Evolutionary conservation across 371 early-diverging fungal species (phyloP), one percentile per base, ranked within the genome.

Genomic region (Cokeromyces recurvatus): DNA sequence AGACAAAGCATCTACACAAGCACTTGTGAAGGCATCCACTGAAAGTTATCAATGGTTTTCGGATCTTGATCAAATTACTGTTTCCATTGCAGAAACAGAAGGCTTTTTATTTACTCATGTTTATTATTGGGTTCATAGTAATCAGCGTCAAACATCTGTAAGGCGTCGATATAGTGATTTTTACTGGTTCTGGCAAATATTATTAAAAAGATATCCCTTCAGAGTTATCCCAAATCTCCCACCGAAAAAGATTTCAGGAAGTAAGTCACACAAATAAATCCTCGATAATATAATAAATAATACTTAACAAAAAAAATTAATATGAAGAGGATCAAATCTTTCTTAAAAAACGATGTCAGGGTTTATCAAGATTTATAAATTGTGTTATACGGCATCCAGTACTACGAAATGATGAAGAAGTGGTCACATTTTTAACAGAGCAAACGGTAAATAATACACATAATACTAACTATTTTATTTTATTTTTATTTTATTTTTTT

Each of bases 351-450:
- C 70, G 91, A 12, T 68, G 84, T 22, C 74, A 78, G 15, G 88
- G 88, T 4, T 59, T 91, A 25, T 58, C 67, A 2, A 74, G 90
- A 9, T 91, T 87, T 57, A 76, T 84, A 39, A 85, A 86, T 55
- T 77, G 79, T 34, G 46, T 91, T 31, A 82, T 78, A 19, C 75
- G 84, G 41, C 91, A 91, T 51, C 91, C 91, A 2, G 69, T 77
- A 0, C 53, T 91, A 24, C 66, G 71, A 39, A 66, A 77, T 31
- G 89, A 90, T 43, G 76, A 78, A 12, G 48, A 79, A 3, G 82
- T 86, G 8, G 41, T 72, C 9, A 74, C 69, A 1, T 88, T 88
- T 47, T 59, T 87, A 34, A 80, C 79, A 7, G 82, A 84, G 32
- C 76, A 84, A 38, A 73, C 79, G 43, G 86, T 86, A 75, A 59